Percentiles rank a stretch among this genome's conserved stretches.
Conservation (phyloP, 768 basidiomycete genomes). For the Tylopilus vinaceipallidus region DNA sequence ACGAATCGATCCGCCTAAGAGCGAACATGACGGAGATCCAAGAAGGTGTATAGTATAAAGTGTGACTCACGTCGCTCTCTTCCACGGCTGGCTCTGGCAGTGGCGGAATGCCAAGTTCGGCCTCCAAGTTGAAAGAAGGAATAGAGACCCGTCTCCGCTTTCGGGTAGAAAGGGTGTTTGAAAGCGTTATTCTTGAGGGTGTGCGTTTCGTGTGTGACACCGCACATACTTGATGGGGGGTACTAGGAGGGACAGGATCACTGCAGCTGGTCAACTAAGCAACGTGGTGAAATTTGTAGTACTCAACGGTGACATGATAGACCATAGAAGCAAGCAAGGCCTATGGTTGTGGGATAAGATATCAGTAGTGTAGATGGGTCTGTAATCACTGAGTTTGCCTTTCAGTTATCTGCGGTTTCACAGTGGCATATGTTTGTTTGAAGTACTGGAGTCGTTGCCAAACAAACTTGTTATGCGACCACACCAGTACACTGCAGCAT, state of each 20-base stretch:
- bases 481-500: not conserved
- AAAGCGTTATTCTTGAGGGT: slow-evolving; percentile 37
- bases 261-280: slow-evolving; percentile 21
- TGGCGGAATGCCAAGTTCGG: slow-evolving; percentile 29
- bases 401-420: not conserved
- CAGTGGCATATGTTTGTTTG: slow-evolving; percentile 25
- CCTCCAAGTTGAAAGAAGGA: slow-evolving; percentile 36
- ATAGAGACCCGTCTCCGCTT: slow-evolving; percentile 44
- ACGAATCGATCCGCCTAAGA: slow-evolving; percentile 62
- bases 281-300: slow-evolving; percentile 3
- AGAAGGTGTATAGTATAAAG: not conserved
- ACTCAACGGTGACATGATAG: slow-evolving; percentile 33
- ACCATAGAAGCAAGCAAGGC: not conserved
- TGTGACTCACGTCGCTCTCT: slow-evolving; percentile 29
- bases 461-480: slow-evolving; percentile 24
- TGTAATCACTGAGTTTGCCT: too few relatives aligned
- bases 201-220: slow-evolving; percentile 36
- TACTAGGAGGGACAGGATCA: slow-evolving; percentile 24
- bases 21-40: not conserved
- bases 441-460: slow-evolving; percentile 24
- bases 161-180: slow-evolving; percentile 38
- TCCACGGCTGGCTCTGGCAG: slow-evolving; percentile 20
- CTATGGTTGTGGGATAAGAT: too few relatives aligned
- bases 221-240: slow-evolving; percentile 25
- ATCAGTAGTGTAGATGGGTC: not conserved